These are phyloP conservation scores for Tylopilus plumbeoviolaceoides DNA, from an alignment of 768 basidiomycete species.

Conservation along the genomic window DNA sequence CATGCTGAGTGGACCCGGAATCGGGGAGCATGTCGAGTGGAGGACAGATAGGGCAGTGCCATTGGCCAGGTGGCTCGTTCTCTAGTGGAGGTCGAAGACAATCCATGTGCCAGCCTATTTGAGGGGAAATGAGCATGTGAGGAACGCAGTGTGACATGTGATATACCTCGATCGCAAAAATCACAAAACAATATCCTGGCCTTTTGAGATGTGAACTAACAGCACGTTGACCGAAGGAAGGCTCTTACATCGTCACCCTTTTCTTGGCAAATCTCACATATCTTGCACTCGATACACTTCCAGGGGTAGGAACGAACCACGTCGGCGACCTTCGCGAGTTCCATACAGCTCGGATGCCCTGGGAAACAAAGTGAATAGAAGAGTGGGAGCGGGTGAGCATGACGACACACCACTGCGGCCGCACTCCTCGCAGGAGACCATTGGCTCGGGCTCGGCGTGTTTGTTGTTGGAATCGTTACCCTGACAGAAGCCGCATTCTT, in stretches of 20 bases:
- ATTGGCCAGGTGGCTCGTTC: constrained; percentile 69
- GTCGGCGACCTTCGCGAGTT: constrained; percentile 53
- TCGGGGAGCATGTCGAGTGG: constrained; percentile 20
- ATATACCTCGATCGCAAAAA: constrained; percentile 81
- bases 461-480: constrained; percentile 62
- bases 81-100: constrained; percentile 72
- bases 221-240: constrained; percentile 9
- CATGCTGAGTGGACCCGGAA: constrained; percentile 24
- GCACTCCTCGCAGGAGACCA: constrained; percentile 81
- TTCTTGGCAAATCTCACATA: constrained; percentile 78
- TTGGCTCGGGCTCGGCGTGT: constrained; percentile 51
- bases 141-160: constrained; percentile 6
- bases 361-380: constrained; percentile 1
- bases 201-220: constrained; percentile 38
- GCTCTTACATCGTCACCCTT: constrained; percentile 85
- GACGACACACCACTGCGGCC: constrained; percentile 67
- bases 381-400: background rate
- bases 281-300: constrained; percentile 91
- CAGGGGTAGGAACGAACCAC: constrained; percentile 72
- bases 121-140: constrained; percentile 3
- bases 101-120: constrained; percentile 77
- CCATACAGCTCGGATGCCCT: constrained; percentile 90
- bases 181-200: constrained; percentile 87
- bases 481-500: constrained; percentile 75
- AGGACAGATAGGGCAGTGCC: constrained; percentile 70